These are phyloP conservation scores for Fusarium ramigenum DNA, from an alignment of 2,329 filamentous ascomycete genomes.

Conservation along the genomic window DNA sequence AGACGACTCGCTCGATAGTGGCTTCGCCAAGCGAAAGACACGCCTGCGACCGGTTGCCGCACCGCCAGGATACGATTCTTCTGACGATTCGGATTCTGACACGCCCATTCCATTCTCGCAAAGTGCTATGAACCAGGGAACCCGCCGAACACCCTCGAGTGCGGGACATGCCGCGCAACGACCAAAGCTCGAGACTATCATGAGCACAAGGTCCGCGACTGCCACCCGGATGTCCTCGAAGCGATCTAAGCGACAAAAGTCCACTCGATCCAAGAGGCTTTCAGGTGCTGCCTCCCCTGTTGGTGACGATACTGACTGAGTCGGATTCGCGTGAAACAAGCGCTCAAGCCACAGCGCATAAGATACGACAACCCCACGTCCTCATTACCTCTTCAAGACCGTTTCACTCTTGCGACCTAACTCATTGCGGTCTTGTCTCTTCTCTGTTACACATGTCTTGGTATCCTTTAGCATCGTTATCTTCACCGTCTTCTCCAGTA, in stretches of 20 bases:
- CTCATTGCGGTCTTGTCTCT: conserved; percentile 6
- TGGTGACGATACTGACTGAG: conserved; percentile 50
- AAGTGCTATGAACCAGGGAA: conserved; percentile 39
- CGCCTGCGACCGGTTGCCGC: conserved; percentile 43
- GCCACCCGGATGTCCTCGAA: conserved; percentile 44
- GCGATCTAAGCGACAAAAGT: conserved; percentile 44
- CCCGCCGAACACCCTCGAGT: conserved; percentile 34
- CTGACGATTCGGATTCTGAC: conserved; percentile 48
- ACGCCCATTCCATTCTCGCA: conserved; percentile 36
- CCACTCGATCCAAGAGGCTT: conserved; percentile 44
- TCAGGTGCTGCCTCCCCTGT: conserved; percentile 50
- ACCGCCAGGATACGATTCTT: conserved; percentile 46
- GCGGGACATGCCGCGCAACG: conserved; percentile 51
- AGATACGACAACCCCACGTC: conserved; percentile 16
- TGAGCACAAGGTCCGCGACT: conserved; percentile 51
- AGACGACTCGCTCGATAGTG: conserved; percentile 47
- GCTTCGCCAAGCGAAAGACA: conserved; percentile 42
- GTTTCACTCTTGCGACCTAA: conserved; percentile 8
- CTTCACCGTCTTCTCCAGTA: conserved; percentile 23
- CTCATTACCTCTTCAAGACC: conserved; percentile 17
- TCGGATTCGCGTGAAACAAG: conserved; percentile 16
- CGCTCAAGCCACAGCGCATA: conserved; percentile 13
- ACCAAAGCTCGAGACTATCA: conserved; percentile 58
- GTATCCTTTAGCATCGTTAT: conserved; percentile 9
- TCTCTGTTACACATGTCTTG: conserved; percentile 14